A percentile compares a stretch with the other conserved stretches of the same genome.
Conservation (phyloP, 2,329 filamentous ascomycete species). For the Sporothrix pallida region DNA sequence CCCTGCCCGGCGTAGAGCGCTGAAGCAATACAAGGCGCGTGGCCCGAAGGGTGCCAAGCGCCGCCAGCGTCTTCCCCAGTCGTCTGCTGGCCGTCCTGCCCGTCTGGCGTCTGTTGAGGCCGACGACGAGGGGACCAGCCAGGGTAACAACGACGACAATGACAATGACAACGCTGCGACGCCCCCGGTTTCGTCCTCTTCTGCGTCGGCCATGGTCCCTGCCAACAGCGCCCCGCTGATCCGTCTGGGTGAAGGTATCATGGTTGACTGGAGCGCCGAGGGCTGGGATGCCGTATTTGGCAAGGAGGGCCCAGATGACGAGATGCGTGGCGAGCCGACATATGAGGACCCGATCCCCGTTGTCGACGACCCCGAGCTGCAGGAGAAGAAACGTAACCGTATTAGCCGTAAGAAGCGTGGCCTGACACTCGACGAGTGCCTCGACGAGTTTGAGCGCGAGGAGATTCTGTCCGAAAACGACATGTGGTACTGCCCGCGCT, state of each 20-base stretch:
- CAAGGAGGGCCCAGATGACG: conserved; percentile 49
- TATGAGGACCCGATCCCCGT: conserved; percentile 58
- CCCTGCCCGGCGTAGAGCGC: conserved; percentile 45
- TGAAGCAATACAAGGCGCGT: conserved; percentile 53
- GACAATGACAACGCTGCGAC: not conserved
- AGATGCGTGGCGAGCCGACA: conserved; percentile 65
- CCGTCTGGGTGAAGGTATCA: conserved; percentile 79
- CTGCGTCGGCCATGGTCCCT: conserved; percentile 40
- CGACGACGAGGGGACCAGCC: not conserved
- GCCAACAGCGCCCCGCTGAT: conserved; percentile 68
- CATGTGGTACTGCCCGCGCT: conserved; percentile 95
- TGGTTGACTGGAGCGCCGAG: conserved; percentile 82
- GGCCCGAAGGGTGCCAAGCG: conserved; percentile 53
- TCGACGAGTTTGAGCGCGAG: conserved; percentile 92
- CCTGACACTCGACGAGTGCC: conserved; percentile 84
- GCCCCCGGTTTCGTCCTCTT: conserved; percentile 31
- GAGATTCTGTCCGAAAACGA: conserved; percentile 94
- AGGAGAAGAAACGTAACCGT: conserved; percentile 67
- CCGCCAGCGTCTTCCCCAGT: not conserved
- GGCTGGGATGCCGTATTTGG: conserved; percentile 75
- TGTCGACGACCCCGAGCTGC: conserved; percentile 65
- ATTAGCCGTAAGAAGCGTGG: conserved; percentile 72
- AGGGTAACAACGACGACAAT: not conserved
- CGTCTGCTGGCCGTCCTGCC: not conserved
- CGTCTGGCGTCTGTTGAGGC: conserved; percentile 18